phyloP scores from a whole-genome alignment of 257 asterid genomes.

The Anisodus tanguticus region DNA sequence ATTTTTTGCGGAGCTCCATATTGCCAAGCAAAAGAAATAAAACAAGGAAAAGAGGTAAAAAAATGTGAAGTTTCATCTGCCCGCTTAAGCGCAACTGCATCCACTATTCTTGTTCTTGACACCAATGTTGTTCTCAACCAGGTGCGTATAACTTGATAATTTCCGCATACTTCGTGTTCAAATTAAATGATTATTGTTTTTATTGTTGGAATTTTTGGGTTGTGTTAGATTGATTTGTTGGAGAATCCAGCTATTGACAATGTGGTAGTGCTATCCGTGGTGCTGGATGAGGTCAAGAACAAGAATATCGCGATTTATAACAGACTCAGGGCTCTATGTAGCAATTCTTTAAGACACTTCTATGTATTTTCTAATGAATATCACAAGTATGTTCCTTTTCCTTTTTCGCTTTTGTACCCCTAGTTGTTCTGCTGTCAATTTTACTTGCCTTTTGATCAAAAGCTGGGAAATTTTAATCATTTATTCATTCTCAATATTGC shows the following conservation, averaged over 20 bases:
- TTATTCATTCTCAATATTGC: not conserved
- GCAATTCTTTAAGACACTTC: conserved; percentile 70
- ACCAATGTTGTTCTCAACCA: conserved; percentile 93
- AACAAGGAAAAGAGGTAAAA: not conserved
- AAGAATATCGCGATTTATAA: conserved; percentile 74
- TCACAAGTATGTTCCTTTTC: conserved; percentile 70
- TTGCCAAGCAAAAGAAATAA: conserved; percentile 38
- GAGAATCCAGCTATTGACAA: conserved; percentile 89
- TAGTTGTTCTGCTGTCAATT: not conserved
- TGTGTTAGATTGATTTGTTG: conserved; percentile 82
- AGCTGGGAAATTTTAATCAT: not conserved
- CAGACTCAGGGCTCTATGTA: conserved; percentile 85
- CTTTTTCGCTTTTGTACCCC: not conserved
- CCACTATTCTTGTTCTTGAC: conserved; percentile 66
- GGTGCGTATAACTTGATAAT: conserved; percentile 37
- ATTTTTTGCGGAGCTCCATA: conserved; percentile 88
- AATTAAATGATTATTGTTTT: not conserved
- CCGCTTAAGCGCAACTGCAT: conserved; percentile 55
- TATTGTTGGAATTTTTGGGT: not conserved
- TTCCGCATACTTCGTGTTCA: not conserved
- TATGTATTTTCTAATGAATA: conserved; percentile 89
- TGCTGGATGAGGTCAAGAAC: conserved; percentile 92
- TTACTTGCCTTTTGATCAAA: conserved; percentile 15
- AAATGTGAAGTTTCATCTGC: conserved; percentile 62
- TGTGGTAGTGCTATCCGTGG: conserved; percentile 88